Evolutionary conservation across 208 protist genomes (phyloP).

Genomic region (Crithidia bombi): DNA sequence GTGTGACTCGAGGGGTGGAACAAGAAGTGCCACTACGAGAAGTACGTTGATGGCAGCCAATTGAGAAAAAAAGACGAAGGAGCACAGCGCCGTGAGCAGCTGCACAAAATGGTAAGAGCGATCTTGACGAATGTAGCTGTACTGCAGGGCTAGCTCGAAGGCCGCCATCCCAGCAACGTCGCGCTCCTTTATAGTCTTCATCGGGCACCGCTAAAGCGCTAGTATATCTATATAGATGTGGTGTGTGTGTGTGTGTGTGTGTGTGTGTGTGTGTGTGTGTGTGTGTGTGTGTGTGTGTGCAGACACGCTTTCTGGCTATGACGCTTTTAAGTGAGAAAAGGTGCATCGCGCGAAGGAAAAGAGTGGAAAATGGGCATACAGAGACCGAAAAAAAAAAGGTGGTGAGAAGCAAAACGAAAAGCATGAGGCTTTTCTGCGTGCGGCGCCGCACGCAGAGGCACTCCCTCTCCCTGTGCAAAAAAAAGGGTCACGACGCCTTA

Average conservation of each 20-base stretch:
- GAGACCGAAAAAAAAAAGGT: not conserved
- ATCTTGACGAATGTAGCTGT: constrained; percentile 81
- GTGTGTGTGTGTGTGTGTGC: no score
- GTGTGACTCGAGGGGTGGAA: constrained; percentile 32
- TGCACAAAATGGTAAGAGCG: constrained; percentile 86
- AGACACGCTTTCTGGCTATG: no score
- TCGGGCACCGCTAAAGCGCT: not conserved
- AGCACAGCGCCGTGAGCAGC: constrained; percentile 67
- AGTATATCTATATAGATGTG: not conserved
- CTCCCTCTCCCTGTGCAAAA: not conserved
- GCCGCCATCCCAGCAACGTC: constrained; percentile 78
- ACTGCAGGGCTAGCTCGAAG: constrained; percentile 86
- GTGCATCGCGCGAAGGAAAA: no score
- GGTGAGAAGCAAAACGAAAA: not conserved
- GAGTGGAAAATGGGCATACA: no score
- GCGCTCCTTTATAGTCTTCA: constrained; percentile 68
- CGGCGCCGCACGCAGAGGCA: not conserved
- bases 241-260: not conserved
- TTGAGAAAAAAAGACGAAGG: constrained; percentile 67
- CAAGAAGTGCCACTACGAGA: constrained; percentile 47
- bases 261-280: no score
- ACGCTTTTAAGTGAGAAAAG: no score
- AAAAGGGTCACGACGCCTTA: not conserved
- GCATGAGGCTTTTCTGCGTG: not conserved
- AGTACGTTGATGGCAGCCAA: constrained; percentile 36